Base-by-base conservation (phyloP, 2,329 filamentous ascomycete species). In the Ascochyta koolunga region DNA sequence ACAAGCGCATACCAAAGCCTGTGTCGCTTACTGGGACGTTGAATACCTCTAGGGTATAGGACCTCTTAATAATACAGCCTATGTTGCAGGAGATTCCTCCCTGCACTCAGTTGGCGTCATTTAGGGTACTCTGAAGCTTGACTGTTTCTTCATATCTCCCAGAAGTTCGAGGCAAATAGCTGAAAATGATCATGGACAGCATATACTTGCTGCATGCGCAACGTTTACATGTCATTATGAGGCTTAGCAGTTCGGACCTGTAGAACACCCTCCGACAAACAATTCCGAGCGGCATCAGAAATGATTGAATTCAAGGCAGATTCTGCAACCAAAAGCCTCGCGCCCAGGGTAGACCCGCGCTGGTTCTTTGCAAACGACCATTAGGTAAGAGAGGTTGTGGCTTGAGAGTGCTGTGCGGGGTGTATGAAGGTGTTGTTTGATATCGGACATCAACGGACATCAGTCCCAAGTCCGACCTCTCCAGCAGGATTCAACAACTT, bases 381-480 rank as follows among this genome's bases (percentile, higher is more conserved):
- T n/a, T n/a, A n/a, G n/a, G n/a, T n/a, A n/a, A n/a, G n/a, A n/a
- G n/a, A n/a, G n/a, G n/a, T n/a, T n/a, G n/a, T n/a, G n/a, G n/a
- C n/a, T n/a, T n/a, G n/a, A n/a, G n/a, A n/a, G n/a, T n/a, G n/a
- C n/a, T n/a, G n/a, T n/a, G n/a, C n/a, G n/a, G n/a, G n/a, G n/a
- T n/a, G n/a, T n/a, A n/a, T n/a, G n/a, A n/a, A n/a, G n/a, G n/a
- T n/a, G n/a, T n/a, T n/a, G n/a, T n/a, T n/a, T n/a, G n/a, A n/a
- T n/a, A 24, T 24, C 51, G 51, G 52, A 59, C 49, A 37, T 53
- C n/a, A 33, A 29, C 50, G 55, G 50, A 50, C 24, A 49, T 52
- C n/a, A 2, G 9, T 11, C 24, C n/a, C 31, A 55, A 22, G 31
- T 49, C 56, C 56, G 56, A 44, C 25, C 40, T 55, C 40, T 46